phyloP scores from a whole-genome alignment of 495 filamentous ascomycete genomes.

The Podospora appendiculata region DNA sequence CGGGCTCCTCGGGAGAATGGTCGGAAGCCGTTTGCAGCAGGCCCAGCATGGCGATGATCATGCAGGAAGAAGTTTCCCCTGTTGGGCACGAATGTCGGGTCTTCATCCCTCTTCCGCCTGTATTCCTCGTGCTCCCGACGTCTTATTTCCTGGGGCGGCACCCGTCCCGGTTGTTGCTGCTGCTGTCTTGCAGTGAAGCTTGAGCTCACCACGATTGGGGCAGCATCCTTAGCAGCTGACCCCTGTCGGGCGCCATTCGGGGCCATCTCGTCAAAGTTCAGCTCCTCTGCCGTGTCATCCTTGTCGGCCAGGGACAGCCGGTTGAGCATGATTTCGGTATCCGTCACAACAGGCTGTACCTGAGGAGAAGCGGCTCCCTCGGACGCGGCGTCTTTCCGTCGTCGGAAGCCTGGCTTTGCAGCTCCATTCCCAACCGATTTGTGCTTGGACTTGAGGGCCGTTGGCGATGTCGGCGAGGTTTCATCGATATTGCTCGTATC shows the following conservation, averaged over 20 bases:
- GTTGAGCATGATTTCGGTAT: constrained; percentile 87
- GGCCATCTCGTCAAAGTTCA: constrained; percentile 60
- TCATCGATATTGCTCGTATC: constrained; percentile 63
- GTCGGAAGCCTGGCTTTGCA: constrained; percentile 33
- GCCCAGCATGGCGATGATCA: constrained; percentile 73
- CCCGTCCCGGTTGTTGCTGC: constrained; percentile 20
- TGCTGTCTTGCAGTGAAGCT: constrained; percentile 17
- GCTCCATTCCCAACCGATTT: constrained; percentile 27
- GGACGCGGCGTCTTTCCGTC: constrained; percentile 22
- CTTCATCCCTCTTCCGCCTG: constrained; percentile 74
- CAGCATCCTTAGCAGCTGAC: constrained; percentile 20
- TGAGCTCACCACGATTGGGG: constrained; percentile 41
- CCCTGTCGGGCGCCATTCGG: constrained; percentile 1
- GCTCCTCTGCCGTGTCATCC: constrained; percentile 42
- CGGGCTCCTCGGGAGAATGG: constrained; percentile 55
- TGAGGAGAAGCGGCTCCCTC: constrained; percentile 31
- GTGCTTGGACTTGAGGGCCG: constrained; percentile 23
- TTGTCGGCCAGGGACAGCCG: constrained; percentile 62
- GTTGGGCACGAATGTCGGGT: constrained; percentile 93
- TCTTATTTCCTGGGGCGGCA: constrained; percentile 56
- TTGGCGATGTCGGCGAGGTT: constrained; percentile 43
- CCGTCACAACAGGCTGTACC: constrained; percentile 37
- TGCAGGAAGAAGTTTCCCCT: constrained; percentile 95
- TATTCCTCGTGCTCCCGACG: constrained; percentile 87
- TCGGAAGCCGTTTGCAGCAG: constrained; percentile 67